Percentiles rank a stretch among this genome's conserved stretches.
phyloP scores from a whole-genome alignment of 768 basidiomycete species.

The Gautieria morchelliformis region DNA sequence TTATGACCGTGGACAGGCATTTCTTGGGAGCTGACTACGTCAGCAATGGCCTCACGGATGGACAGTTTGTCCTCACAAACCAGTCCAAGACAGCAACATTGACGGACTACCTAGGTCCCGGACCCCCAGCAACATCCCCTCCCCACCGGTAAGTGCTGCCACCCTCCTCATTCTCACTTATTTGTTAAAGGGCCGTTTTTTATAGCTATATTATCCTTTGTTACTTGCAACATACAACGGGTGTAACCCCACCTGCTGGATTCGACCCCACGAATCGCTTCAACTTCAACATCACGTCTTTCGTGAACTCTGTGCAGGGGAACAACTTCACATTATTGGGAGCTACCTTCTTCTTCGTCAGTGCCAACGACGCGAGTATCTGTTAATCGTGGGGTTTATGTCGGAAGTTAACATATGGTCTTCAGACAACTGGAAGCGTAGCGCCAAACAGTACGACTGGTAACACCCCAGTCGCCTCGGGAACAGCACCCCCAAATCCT shows the following conservation, averaged over 20 bases:
- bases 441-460: not conserved
- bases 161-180: not conserved
- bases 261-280: not conserved
- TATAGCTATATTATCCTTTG: not conserved
- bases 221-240: not conserved
- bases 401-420: not conserved
- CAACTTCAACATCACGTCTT: constrained; percentile 5
- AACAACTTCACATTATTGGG: constrained; percentile 1
- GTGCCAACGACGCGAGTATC: constrained; percentile 1
- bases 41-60: not conserved
- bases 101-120: not conserved
- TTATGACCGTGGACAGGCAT: not conserved
- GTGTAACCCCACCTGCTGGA: not conserved
- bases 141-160: constrained; percentile 1
- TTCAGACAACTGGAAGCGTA: not conserved
- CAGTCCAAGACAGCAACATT: not conserved
- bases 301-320: not conserved
- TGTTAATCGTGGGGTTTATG: not conserved
- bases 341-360: constrained; percentile 5
- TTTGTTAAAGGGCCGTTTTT: not conserved
- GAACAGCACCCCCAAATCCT: not conserved
- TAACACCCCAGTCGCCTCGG: not conserved
- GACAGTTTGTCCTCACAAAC: not conserved
- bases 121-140: constrained; percentile 1
- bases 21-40: constrained; percentile 4